These are phyloP conservation scores for Vigna nakashimae DNA, from an alignment of 306 rosid genomes.

Conservation along the genomic window DNA sequence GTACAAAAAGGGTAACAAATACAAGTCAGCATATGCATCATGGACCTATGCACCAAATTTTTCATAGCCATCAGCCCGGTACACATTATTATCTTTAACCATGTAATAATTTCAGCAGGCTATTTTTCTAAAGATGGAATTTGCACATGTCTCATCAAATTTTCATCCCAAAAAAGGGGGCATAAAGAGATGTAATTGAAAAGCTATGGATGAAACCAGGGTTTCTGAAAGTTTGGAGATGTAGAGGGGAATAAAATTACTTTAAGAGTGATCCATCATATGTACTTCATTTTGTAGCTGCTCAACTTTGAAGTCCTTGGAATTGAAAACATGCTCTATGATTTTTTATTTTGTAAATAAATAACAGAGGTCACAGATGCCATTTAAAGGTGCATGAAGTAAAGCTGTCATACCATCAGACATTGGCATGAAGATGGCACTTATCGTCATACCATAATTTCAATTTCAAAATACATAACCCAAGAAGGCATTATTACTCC, in stretches of 20 bases:
- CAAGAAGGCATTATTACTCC: neutral
- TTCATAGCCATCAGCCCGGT: neutral
- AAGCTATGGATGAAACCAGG: conserved; percentile 22
- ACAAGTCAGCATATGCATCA: conserved; percentile 23
- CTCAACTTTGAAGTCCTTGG: conserved; percentile 30
- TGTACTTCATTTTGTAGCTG: neutral
- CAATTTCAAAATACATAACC: conserved; percentile 34
- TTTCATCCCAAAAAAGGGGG: neutral
- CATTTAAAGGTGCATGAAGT: neutral
- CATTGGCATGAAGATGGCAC: neutral
- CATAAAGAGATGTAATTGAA: conserved; percentile 22
- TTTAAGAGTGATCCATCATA: neutral
- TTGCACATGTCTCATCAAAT: neutral
- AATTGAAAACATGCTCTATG: neutral
- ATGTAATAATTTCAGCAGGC: conserved; percentile 8
- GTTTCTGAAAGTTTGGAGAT: conserved; percentile 17
- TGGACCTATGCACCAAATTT: neutral
- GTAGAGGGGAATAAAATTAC: neutral
- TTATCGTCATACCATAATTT: conserved; percentile 10
- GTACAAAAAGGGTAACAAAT: conserved; percentile 23
- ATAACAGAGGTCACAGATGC: neutral
- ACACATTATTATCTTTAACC: conserved; percentile 8
- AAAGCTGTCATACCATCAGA: conserved; percentile 4
- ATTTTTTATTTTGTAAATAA: neutral
- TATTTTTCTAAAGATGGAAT: conserved; percentile 16